A percentile compares a stretch with the other conserved stretches of the same genome.
Evolutionary conservation across 2,329 filamentous ascomycete genomes (phyloP).

Genomic region (Didymella segeticola): DNA sequence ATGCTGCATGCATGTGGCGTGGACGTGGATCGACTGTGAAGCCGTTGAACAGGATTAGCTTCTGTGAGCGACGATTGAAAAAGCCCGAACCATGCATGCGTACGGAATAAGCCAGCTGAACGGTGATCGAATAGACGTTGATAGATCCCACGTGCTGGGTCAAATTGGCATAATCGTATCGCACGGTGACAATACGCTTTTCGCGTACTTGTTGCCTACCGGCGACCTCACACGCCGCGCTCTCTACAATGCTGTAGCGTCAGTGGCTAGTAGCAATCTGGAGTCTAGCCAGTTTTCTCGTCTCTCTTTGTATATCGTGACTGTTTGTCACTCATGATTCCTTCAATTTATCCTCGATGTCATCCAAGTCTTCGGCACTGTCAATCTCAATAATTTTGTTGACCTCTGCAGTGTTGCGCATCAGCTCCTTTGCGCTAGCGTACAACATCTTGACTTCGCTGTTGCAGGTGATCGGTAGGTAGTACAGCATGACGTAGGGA

Average conservation of each 20-base stretch:
- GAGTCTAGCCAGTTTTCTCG: background rate
- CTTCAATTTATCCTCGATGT: slow-evolving; percentile 74
- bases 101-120: background rate
- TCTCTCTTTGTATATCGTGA: background rate
- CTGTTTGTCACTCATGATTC: slow-evolving; percentile 14
- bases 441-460: slow-evolving; percentile 89
- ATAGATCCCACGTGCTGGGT: background rate
- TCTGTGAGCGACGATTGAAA: background rate
- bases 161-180: background rate
- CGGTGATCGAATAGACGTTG: background rate
- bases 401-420: slow-evolving; percentile 93
- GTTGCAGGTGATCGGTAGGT: slow-evolving; percentile 91
- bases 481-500: slow-evolving; percentile 94
- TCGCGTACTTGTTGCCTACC: background rate
- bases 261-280: background rate
- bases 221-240: background rate
- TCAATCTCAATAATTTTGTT: slow-evolving; percentile 85
- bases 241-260: background rate
- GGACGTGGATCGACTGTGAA: background rate
- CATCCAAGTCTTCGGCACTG: slow-evolving; percentile 78
- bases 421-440: slow-evolving; percentile 92
- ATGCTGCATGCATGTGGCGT: background rate
- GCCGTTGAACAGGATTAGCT: background rate
- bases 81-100: background rate
- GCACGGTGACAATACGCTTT: background rate